Conservation (phyloP, 1,284 basidiomycete species). For the Marasmius sp. region DNA sequence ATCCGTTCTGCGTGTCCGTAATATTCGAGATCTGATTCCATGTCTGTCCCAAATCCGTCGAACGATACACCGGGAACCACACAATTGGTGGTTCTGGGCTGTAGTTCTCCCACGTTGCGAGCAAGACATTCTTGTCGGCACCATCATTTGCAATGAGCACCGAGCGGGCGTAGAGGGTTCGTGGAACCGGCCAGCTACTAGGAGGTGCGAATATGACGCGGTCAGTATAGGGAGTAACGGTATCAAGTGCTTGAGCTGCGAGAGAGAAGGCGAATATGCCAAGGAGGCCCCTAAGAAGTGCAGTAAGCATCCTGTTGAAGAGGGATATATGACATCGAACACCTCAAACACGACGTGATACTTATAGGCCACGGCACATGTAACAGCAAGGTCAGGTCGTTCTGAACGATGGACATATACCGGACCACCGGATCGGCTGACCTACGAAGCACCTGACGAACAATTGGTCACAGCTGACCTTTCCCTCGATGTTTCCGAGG, state of each 20-base stretch:
- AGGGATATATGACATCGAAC: no score
- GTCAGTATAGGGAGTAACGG: background rate
- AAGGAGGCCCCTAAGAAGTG: background rate
- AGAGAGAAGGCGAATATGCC: background rate
- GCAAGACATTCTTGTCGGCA: conserved; percentile 17
- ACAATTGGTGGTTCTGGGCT: conserved; percentile 16
- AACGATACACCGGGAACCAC: conserved; percentile 19
- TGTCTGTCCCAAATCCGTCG: conserved; percentile 16
- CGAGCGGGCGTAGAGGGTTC: conserved; percentile 17
- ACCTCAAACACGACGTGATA: background rate
- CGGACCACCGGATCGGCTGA: no score
- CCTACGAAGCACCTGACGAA: no score
- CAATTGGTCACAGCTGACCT: no score
- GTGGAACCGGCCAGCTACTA: conserved; percentile 11
- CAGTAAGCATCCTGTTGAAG: no score
- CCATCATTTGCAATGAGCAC: conserved; percentile 15
- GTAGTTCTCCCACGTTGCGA: conserved; percentile 22
- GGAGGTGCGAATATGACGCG: background rate
- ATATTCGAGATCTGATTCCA: conserved; percentile 18
- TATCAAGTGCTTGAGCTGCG: background rate
- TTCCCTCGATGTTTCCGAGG: no score
- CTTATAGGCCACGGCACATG: no score
- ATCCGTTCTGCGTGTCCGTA: conserved; percentile 23
- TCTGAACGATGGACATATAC: no score
- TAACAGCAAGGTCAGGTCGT: no score